Base-by-base conservation (phyloP, 2,329 filamentous ascomycete genomes). In the Paramyrothecium roridum region DNA sequence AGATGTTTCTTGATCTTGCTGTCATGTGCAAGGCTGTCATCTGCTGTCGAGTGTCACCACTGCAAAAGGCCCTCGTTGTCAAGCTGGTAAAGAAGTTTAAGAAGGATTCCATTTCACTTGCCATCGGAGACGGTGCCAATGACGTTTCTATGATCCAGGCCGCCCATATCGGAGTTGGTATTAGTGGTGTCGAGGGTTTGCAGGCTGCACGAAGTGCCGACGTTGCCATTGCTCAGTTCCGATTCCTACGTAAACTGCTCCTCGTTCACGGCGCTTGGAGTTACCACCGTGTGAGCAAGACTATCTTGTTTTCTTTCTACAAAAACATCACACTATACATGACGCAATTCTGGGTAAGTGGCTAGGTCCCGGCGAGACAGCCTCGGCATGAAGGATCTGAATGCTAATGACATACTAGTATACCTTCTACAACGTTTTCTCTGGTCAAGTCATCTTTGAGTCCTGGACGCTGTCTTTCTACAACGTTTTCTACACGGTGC, bases 111-210 rank as follows among this genome's bases (percentile, higher is more conserved):
- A 92, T 99, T 63, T 85, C 97, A 53, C 85, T 99, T 52, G 95
- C 95, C 52, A 97, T 99, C 70, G 95, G 95, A 63, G 95, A 99
- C 66, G 95, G 95, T 61, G 95, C 95, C 49, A 99, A 99, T 74
- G 95, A 99, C 67, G 95, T 99, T n/a, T 97, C 93, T 19, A 99
- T 99, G 95, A 99, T 99, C 54, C 95, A 99, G 77, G 95, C 95
- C 12, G 95, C 95, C 13, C 95, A 99, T 70, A 96, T 99, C 61
- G 95, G 95, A 61, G 91, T 99, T 48, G 95, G 95, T 73, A 99
- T 99, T 72, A 96, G 92, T 67, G 95, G 95, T 73, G 84, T 96
- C 61, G 95, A 99, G 81, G 95, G 95, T 80, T 85, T 99, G 1
- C 95, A 99, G 75, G 95, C 95, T 49, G 95, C 95, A 50, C 87